Base-by-base conservation (phyloP, 768 basidiomycete species). In the Trametes coccinea region DNA sequence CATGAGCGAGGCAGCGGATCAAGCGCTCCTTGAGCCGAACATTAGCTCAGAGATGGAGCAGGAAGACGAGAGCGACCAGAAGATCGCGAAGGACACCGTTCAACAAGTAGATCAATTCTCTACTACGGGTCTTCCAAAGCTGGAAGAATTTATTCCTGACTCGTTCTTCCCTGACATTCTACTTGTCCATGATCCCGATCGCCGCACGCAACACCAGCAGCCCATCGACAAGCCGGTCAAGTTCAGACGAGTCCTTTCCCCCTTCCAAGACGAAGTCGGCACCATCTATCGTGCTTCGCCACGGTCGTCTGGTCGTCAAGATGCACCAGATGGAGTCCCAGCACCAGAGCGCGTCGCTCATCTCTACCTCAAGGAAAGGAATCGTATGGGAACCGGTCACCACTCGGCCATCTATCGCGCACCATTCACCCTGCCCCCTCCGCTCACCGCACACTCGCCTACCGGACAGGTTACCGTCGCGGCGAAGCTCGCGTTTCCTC, bases 321-420 rank as follows among this genome's bases (percentile, higher is more conserved):
- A 56, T 14, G 33, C 16, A 14, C 22, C 22, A 22, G 22, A 22
- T 22, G 22, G 22, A 22, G 22, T 1, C 22, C 10, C n/a, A 30
- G 29, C n/a, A 31, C 16, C 47, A 9, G 59, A 57, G 43, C 58
- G 57, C 34, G 49, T 66, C 49, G 81, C 79, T 0, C 83, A 86
- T 66, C 72, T 86, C 16, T 82, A 84, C 56, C 61, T 87, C 53
- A 76, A 77, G 2, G 76, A 78, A 0, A 40, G 45, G 0, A 66
- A 76, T 37, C 48, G 17, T 17, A 61, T 77, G 6, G 86, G 84
- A 4, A 0, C 13, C 0, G 85, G 87, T 0, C 66, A 83, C 65
- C 86, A 88, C 66, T 87, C 86, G 0, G 48, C 71, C 37, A 82
- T 84, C 0, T 81, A 82, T 65, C 67, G 74, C 43, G 82, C 78